Evolutionary conservation across 129 eudicot species (phyloP).

Genomic region (Erigeron canadensis): DNA sequence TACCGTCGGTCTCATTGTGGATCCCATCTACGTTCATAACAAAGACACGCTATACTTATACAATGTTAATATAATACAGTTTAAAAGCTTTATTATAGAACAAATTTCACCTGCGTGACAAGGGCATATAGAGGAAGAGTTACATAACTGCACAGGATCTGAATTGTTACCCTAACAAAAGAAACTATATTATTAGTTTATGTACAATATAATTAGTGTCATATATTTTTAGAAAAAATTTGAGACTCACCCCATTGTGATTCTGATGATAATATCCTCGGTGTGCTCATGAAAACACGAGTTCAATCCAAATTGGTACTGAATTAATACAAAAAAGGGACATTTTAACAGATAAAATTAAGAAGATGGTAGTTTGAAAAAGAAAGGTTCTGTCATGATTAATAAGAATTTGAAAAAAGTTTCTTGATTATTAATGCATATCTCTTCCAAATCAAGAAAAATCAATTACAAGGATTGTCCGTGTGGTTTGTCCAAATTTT

Average conservation of each 20-base stretch:
- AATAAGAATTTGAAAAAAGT: too few species aligned
- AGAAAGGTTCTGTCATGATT: too few species aligned
- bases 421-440: too few species aligned
- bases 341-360: neutral
- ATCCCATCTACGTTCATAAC: constrained; percentile 58
- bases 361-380: too few species aligned
- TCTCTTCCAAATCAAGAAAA: too few species aligned
- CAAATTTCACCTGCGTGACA: constrained; percentile 54
- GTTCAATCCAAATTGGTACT: constrained; percentile 58
- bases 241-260: constrained; percentile 51
- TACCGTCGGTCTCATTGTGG: constrained; percentile 56
- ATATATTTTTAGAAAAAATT: neutral
- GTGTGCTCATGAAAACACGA: constrained; percentile 66
- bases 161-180: constrained; percentile 42
- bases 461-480: too few species aligned
- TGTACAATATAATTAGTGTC: neutral
- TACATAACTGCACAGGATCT: constrained; percentile 66
- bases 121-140: constrained; percentile 76
- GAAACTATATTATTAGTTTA: neutral
- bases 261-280: constrained; percentile 47
- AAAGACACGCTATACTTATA: neutral
- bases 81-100: neutral
- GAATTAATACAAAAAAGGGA: constrained; percentile 2
- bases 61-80: neutral
- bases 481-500: too few species aligned